Evolutionary conservation across 495 filamentous ascomycete species (phyloP).

Genomic region (Aspergillus ostianus): DNA sequence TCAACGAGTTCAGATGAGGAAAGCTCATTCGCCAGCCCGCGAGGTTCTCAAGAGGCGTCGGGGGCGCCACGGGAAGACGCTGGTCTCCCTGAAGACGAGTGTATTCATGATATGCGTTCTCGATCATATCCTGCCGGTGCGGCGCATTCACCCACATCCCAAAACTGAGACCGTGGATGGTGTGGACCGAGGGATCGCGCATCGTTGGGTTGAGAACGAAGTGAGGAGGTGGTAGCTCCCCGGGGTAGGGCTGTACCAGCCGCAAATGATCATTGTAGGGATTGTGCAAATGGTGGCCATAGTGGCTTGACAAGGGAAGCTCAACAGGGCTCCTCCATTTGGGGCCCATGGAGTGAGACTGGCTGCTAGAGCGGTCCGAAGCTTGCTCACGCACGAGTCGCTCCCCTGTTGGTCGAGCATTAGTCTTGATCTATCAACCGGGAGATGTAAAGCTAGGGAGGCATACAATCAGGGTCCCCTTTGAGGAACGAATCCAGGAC

Average conservation of each 20-base stretch:
- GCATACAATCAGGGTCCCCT: slow-evolving; percentile 54
- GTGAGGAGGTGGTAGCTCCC: slow-evolving; percentile 39
- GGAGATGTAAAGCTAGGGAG: too few relatives aligned
- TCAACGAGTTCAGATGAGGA: slow-evolving; percentile 40
- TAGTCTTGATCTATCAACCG: neutral
- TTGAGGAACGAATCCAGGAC: slow-evolving; percentile 83
- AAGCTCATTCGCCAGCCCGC: slow-evolving; percentile 46
- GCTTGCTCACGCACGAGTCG: slow-evolving; percentile 43
- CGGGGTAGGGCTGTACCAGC: slow-evolving; percentile 34
- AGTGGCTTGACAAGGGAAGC: slow-evolving; percentile 36
- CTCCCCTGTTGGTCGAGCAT: slow-evolving; percentile 30
- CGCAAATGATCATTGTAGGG: slow-evolving; percentile 37
- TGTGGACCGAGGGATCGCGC: slow-evolving; percentile 31
- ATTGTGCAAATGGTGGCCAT: slow-evolving; percentile 27
- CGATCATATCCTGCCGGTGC: slow-evolving; percentile 39
- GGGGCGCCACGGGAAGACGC: slow-evolving; percentile 35
- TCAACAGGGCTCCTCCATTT: slow-evolving; percentile 43
- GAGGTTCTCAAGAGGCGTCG: slow-evolving; percentile 43
- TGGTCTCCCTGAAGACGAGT: slow-evolving; percentile 48
- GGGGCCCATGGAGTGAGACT: slow-evolving; percentile 34
- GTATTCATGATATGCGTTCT: slow-evolving; percentile 47
- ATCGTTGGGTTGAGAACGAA: slow-evolving; percentile 37
- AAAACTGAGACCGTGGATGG: slow-evolving; percentile 46
- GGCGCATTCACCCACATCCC: slow-evolving; percentile 52
- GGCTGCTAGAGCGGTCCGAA: slow-evolving; percentile 37